phyloP scores from a whole-genome alignment of 768 basidiomycete species.

The Cystofilobasidium ferigula region DNA sequence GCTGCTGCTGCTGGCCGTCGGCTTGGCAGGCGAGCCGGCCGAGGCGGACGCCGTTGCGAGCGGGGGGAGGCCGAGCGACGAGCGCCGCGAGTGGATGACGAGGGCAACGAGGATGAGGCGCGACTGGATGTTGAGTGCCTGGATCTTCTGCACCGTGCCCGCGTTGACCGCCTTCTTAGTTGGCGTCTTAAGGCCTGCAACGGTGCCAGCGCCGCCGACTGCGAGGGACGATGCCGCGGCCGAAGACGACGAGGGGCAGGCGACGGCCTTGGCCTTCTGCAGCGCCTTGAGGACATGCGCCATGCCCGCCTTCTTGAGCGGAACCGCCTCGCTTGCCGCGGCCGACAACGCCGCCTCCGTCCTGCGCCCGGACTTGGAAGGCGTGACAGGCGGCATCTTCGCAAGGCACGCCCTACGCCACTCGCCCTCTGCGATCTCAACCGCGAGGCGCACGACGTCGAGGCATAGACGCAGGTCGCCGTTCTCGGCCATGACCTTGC shows the following conservation, averaged over 20 bases:
- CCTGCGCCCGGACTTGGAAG: too few relatives aligned
- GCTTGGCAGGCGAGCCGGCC: slow-evolving; percentile 20
- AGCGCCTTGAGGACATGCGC: slow-evolving; percentile 37
- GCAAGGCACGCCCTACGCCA: slow-evolving; percentile 34
- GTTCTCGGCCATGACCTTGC: slow-evolving; percentile 39
- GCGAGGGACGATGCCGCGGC: slow-evolving; percentile 29
- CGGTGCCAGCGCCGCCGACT: neutral
- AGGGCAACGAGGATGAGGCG: slow-evolving; percentile 37
- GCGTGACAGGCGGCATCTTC: too few relatives aligned
- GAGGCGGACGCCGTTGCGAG: slow-evolving; percentile 10
- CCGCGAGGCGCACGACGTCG: slow-evolving; percentile 33
- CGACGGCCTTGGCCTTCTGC: slow-evolving; percentile 32
- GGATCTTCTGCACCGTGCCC: slow-evolving; percentile 32
- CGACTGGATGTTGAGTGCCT: slow-evolving; percentile 37
- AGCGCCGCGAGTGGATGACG: slow-evolving; percentile 31
- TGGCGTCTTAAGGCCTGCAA: neutral
- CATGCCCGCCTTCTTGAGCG: slow-evolving; percentile 23
- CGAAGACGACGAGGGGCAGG: slow-evolving; percentile 4
- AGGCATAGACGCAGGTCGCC: slow-evolving; percentile 39
- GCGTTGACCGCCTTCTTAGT: slow-evolving; percentile 2
- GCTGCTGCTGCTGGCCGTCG: slow-evolving; percentile 15
- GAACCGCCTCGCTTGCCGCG: slow-evolving; percentile 26
- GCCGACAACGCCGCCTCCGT: slow-evolving; percentile 10
- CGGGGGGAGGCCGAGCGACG: slow-evolving; percentile 29
- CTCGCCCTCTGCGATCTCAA: slow-evolving; percentile 36